Base-by-base conservation (phyloP, 164 flowering plant species). In the Dillenia suffruticosa region DNA sequence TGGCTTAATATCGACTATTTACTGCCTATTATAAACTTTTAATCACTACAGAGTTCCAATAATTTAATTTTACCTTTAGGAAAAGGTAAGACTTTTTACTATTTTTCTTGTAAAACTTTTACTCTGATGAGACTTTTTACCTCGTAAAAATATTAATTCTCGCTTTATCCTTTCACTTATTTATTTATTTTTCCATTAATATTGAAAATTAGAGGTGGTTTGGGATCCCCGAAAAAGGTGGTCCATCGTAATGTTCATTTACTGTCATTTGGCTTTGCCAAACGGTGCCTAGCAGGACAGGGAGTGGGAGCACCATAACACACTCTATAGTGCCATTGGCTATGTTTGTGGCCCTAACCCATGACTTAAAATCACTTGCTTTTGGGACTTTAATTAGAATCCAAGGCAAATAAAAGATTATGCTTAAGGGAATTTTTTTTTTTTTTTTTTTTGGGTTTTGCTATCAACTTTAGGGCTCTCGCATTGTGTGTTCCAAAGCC, bases 381-480 rank as follows among this genome's bases (percentile, higher is more conserved):
- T 64, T 74, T 26, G 49, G 65, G 70, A 51, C 74, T 70, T 70
- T 68, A 62, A 62, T 73, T 67, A 69, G 81, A 70, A 80, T 80
- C 79, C 84, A 71, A 77, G 68, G 84, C 69, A 56, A 65, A 44
- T 55, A 62, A 60, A 63, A 61, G 22, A 63, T 44, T 43, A 45
- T 59, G 53, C 56, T 59, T 54, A 62, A 56, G 60, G 48, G 43
- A 10, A 68, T 46, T 49, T 53, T 51, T 70, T 66, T 59, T 49
- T 53, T 51, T 72, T 66, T 59, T 4, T 4, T 4, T 32, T 32
- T 32, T 32, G 6, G 43, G 10, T 69, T 46, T 49, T 53, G 48
- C 70, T 60, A 57, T 19, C 56, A 53, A 51, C 62, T 68, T 71
- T 73, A 59, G 66, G 63, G 67, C 50, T 63, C 69, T 54, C 61